Percentiles rank a stretch among this genome's conserved stretches.
phyloP scores from a whole-genome alignment of 1,139 yeast genomes.

The Hanseniaspora gamundiae region DNA sequence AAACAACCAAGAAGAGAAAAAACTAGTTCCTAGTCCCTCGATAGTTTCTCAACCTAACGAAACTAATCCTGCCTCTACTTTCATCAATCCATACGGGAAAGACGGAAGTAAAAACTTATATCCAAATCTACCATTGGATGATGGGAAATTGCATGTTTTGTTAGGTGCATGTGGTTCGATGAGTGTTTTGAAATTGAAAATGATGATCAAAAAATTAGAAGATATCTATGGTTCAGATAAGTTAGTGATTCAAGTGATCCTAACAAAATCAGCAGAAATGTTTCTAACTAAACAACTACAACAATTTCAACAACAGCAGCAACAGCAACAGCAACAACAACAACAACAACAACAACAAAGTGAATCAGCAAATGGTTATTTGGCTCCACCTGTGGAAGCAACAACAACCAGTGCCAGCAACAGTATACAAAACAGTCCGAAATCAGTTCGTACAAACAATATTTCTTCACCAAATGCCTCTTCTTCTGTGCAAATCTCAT shows the following conservation, averaged over 20 bases:
- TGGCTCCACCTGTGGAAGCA: no score
- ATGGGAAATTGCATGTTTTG: slow-evolving; percentile 76
- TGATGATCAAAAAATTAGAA: slow-evolving; percentile 61
- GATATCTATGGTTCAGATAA: slow-evolving; percentile 63
- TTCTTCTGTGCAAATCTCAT: slow-evolving; percentile 3
- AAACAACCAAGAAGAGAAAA: no score
- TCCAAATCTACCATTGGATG: slow-evolving; percentile 79
- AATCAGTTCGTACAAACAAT: slow-evolving; percentile 1
- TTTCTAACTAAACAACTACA: slow-evolving; percentile 41
- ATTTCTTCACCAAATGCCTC: background rate
- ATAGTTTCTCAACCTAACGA: background rate
- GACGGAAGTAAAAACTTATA: slow-evolving; percentile 51
- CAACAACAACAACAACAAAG: slow-evolving; percentile 6
- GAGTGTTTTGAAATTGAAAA: slow-evolving; percentile 62
- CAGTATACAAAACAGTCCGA: background rate
- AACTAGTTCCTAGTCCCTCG: no score
- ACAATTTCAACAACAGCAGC: slow-evolving; percentile 9
- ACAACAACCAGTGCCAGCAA: background rate
- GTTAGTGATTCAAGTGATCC: slow-evolving; percentile 64
- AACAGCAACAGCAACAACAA: slow-evolving; percentile 7
- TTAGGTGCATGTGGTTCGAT: slow-evolving; percentile 88
- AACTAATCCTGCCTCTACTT: background rate
- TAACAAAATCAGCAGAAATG: slow-evolving; percentile 75
- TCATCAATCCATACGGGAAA: slow-evolving; percentile 19
- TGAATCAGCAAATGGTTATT: background rate